Percentiles rank a stretch among this genome's conserved stretches.
phyloP scores from a whole-genome alignment of 768 basidiomycete species.

The Phlebiopsis gigantea region DNA sequence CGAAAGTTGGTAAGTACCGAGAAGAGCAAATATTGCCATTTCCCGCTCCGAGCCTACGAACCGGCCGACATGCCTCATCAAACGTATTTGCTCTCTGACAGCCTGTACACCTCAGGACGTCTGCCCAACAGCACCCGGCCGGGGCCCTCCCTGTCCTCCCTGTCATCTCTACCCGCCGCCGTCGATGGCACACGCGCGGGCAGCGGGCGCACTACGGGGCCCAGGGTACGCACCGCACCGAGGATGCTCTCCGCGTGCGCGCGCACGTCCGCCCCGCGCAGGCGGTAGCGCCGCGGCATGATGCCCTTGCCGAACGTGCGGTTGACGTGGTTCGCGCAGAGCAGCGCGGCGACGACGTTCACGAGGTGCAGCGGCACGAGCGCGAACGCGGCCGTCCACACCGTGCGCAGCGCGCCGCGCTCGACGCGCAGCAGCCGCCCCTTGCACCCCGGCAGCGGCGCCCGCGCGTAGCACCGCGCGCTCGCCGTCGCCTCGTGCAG shows the following conservation, averaged over 20 bases:
- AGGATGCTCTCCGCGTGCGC: conserved; percentile 21
- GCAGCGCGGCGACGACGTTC: conserved; percentile 52
- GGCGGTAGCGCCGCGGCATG: conserved; percentile 53
- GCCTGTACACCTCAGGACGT: too few species aligned
- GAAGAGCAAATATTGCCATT: neutral
- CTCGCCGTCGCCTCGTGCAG: conserved; percentile 57
- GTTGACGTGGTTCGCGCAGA: conserved; percentile 68
- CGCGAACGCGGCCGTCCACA: conserved; percentile 50
- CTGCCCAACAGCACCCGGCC: too few species aligned
- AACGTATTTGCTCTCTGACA: too few species aligned
- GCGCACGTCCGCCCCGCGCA: conserved; percentile 41
- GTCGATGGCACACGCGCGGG: conserved; percentile 12
- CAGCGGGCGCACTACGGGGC: conserved; percentile 19
- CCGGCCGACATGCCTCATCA: neutral
- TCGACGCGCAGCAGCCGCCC: conserved; percentile 52
- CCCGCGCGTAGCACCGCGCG: conserved; percentile 53
- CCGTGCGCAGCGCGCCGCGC: conserved; percentile 35
- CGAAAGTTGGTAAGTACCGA: neutral
- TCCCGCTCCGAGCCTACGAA: neutral
- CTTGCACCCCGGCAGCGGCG: conserved; percentile 65
- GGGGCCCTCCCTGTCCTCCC: too few species aligned
- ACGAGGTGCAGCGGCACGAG: conserved; percentile 54
- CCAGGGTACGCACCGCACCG: conserved; percentile 9
- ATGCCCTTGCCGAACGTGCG: conserved; percentile 60
- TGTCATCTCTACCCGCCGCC: conserved; percentile 21